Conservation (phyloP, 495 filamentous ascomycete genomes). For the Aspergillus diversus region DNA sequence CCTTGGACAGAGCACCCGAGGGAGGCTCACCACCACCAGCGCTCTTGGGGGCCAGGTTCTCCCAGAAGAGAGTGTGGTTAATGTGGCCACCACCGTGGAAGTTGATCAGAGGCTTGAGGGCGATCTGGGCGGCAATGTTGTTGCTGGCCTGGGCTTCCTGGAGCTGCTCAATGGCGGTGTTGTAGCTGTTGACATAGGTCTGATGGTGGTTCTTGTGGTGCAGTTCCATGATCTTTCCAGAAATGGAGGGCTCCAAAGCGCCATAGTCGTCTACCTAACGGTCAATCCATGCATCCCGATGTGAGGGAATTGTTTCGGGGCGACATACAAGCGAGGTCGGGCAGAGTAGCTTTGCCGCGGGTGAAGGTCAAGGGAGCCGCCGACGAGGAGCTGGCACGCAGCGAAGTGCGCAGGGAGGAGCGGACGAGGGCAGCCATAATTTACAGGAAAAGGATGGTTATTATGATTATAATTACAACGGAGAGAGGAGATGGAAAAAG, state of each 20-base stretch:
- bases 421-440: constrained; percentile 64
- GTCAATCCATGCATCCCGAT: constrained; percentile 14
- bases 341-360: constrained; percentile 88
- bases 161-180: constrained; percentile 61
- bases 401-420: constrained; percentile 52
- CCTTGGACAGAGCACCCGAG: constrained; percentile 62
- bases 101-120: constrained; percentile 85
- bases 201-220: constrained; percentile 74
- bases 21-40: constrained; percentile 77
- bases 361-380: constrained; percentile 71
- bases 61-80: constrained; percentile 94
- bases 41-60: constrained; percentile 79
- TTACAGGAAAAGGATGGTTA: constrained; percentile 9
- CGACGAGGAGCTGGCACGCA: constrained; percentile 57
- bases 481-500: constrained; percentile 21
- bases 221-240: constrained; percentile 96
- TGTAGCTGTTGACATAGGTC: constrained; percentile 72
- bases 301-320: background rate
- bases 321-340: constrained; percentile 85
- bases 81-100: constrained; percentile 96
- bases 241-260: constrained; percentile 93
- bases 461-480: constrained; percentile 13
- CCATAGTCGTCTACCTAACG: constrained; percentile 72
- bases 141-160: constrained; percentile 54
- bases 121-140: constrained; percentile 69